Evolutionary conservation across 495 filamentous ascomycete species (phyloP).

Genomic region (Xylaria venustula): DNA sequence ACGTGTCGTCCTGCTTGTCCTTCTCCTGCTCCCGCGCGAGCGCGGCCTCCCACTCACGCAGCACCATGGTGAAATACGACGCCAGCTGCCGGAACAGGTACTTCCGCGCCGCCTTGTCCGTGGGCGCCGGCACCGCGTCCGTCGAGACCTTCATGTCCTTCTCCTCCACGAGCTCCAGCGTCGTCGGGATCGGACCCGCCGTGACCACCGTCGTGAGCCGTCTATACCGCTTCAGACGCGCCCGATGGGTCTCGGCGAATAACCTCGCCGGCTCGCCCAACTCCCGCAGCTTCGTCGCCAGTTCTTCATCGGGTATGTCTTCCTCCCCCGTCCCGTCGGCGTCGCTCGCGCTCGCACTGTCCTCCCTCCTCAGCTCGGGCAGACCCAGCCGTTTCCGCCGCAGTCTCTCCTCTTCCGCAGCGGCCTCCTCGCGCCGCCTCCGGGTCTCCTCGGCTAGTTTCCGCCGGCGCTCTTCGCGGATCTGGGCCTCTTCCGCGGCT

Average conservation of each 20-base stretch:
- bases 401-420: constrained; percentile 54
- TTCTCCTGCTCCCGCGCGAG: constrained; percentile 59
- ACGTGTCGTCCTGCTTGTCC: constrained; percentile 58
- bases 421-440: constrained; percentile 66
- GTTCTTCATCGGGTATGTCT: constrained; percentile 71
- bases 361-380: constrained; percentile 59
- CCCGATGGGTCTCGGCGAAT: constrained; percentile 80
- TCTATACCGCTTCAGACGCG: constrained; percentile 67
- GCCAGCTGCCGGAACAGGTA: constrained; percentile 84
- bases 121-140: constrained; percentile 56
- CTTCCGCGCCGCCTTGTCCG: constrained; percentile 53
- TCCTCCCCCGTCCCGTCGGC: constrained; percentile 49
- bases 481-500: constrained; percentile 62
- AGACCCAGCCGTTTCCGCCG: constrained; percentile 59
- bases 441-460: constrained; percentile 78
- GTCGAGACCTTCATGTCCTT: constrained; percentile 79
- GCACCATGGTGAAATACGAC: constrained; percentile 89
- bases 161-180: constrained; percentile 71
- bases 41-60: constrained; percentile 81
- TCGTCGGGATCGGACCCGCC: constrained; percentile 63
- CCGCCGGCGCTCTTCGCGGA: constrained; percentile 75
- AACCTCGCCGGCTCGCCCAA: constrained; percentile 70
- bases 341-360: constrained; percentile 22
- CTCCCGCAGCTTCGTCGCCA: constrained; percentile 63
- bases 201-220: constrained; percentile 51